Conservation (phyloP, 2,329 filamentous ascomycete genomes). For the Fusarium domesticum region DNA sequence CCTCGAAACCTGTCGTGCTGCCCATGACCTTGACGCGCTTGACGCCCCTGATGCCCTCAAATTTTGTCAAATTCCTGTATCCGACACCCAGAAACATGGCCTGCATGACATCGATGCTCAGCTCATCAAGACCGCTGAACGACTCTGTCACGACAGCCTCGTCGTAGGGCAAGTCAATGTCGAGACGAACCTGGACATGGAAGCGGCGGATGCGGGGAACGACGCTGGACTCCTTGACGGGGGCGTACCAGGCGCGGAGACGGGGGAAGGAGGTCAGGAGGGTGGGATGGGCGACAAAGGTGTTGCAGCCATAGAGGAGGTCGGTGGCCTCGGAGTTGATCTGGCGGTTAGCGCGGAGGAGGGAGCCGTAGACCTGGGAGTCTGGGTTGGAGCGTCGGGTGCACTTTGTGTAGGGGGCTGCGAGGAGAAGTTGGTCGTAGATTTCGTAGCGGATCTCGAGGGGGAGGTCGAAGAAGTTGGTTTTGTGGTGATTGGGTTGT, state of each 20-base stretch:
- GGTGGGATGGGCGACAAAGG: conserved; percentile 41
- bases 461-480: conserved; percentile 40
- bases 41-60: conserved; percentile 44
- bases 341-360: conserved; percentile 41
- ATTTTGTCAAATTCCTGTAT: conserved; percentile 37
- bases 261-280: conserved; percentile 42
- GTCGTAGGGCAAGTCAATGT: conserved; percentile 37
- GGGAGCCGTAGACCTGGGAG: conserved; percentile 34
- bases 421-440: conserved; percentile 42
- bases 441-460: conserved; percentile 47
- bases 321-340: conserved; percentile 41
- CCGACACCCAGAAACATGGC: conserved; percentile 38
- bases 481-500: conserved; percentile 14
- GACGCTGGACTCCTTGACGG: conserved; percentile 30
- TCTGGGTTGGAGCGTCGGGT: conserved; percentile 11
- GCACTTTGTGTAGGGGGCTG: conserved; percentile 31
- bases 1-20: conserved; percentile 40
- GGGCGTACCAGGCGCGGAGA: conserved; percentile 34
- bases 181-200: conserved; percentile 41
- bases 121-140: conserved; percentile 38
- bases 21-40: conserved; percentile 36
- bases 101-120: conserved; percentile 41
- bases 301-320: conserved; percentile 44
- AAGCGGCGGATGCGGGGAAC: conserved; percentile 38
- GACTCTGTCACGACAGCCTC: conserved; percentile 30